phyloP scores from a whole-genome alignment of 208 protist species.

The Plasmodiophora brassicae region DNA sequence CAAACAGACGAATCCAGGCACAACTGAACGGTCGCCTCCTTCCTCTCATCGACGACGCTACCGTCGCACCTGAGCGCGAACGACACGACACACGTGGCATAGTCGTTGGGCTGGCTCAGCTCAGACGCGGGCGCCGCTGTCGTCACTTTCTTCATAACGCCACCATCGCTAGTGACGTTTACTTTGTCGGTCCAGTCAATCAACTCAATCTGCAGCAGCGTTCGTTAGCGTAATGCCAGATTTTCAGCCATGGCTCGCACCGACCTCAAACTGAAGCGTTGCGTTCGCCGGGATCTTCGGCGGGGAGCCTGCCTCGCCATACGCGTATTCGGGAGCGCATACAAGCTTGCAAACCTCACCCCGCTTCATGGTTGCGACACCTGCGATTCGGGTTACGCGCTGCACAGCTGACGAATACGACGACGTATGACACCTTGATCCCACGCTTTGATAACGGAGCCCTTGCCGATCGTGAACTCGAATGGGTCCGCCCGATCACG shows the following conservation, averaged over 20 bases:
- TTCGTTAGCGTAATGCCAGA: neutral
- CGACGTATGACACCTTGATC: slow-evolving; percentile 42
- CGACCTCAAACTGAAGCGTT: slow-evolving; percentile 53
- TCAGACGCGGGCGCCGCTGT: neutral
- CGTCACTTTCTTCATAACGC: neutral
- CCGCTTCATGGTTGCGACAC: slow-evolving; percentile 50
- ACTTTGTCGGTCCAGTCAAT: slow-evolving; percentile 4
- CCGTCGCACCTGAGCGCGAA: neutral
- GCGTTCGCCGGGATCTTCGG: slow-evolving; percentile 50
- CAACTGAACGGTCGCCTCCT: neutral
- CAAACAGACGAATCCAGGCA: neutral
- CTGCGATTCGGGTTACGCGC: neutral
- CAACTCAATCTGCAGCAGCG: neutral
- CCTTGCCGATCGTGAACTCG: slow-evolving; percentile 58
- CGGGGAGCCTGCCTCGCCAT: slow-evolving; percentile 46
- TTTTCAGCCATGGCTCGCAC: neutral
- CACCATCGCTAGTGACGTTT: neutral
- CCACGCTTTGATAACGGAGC: slow-evolving; percentile 65
- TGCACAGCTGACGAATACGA: neutral
- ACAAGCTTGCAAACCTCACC: slow-evolving; percentile 47
- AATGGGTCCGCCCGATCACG: slow-evolving; percentile 53
- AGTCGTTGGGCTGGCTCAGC: neutral
- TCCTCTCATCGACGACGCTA: neutral
- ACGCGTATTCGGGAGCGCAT: slow-evolving; percentile 51
- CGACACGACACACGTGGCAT: neutral